These are phyloP conservation scores for Leonotis leonurus DNA, from an alignment of 257 asterid genomes.

Conservation along the genomic window DNA sequence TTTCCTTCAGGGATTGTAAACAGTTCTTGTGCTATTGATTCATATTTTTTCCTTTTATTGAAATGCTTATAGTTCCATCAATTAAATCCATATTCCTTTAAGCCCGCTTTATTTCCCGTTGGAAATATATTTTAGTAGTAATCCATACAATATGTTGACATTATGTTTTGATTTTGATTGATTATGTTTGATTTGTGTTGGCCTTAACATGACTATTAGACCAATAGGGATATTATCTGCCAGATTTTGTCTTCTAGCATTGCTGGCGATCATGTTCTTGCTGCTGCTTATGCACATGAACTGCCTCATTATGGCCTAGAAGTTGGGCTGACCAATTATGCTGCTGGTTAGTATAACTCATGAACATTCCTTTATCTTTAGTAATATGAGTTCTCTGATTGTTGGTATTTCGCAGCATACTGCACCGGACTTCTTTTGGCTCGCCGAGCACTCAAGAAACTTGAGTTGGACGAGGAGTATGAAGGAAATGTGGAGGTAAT, in stretches of 20 bases:
- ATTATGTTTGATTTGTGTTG: neutral
- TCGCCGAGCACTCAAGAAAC: slow-evolving; percentile 38
- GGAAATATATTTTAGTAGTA: neutral
- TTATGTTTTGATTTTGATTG: neutral
- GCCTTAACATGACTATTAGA: slow-evolving; percentile 41
- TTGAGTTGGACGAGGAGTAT: slow-evolving; percentile 40
- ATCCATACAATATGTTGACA: neutral
- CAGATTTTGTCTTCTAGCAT: slow-evolving; percentile 77
- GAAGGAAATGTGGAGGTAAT: slow-evolving; percentile 48
- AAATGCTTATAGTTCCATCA: too few species aligned
- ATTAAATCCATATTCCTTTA: too few species aligned
- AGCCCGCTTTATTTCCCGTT: too few species aligned
- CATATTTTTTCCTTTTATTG: too few species aligned
- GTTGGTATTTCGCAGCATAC: slow-evolving; percentile 27
- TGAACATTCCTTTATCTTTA: neutral
- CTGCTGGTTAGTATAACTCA: slow-evolving; percentile 51
- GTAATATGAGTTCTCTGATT: neutral
- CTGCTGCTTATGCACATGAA: slow-evolving; percentile 76
- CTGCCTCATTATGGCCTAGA: slow-evolving; percentile 72
- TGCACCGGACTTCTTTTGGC: slow-evolving; percentile 49
- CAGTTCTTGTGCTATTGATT: too few species aligned
- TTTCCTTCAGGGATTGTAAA: too few species aligned
- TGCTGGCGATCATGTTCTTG: slow-evolving; percentile 72
- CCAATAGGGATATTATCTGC: slow-evolving; percentile 67
- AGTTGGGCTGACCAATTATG: slow-evolving; percentile 76